Conservation (phyloP, 78 protist genomes). For the Dictyostelium purpureum region DNA sequence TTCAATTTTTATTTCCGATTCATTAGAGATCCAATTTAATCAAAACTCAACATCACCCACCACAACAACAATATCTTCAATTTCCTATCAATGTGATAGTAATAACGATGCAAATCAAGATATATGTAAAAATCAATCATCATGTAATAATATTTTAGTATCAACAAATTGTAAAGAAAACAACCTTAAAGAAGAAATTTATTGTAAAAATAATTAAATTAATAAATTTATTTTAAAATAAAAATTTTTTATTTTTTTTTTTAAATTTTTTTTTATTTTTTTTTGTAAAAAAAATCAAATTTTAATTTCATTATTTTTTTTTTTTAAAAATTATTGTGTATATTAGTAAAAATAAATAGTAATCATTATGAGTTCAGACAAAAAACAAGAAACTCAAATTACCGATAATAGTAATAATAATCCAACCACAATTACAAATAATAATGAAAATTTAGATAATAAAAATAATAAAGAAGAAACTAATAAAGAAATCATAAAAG, state of each 20-base stretch:
- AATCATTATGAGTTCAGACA: neutral
- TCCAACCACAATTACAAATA: neutral
- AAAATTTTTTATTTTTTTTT: neutral
- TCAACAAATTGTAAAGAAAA: neutral
- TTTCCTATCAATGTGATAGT: neutral
- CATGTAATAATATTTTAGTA: neutral
- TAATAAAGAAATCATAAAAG: neutral
- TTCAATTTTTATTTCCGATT: neutral
- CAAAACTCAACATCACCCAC: neutral
- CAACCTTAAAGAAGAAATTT: neutral
- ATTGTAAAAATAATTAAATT: neutral
- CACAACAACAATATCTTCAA: neutral
- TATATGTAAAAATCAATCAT: neutral
- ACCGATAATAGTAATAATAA: neutral
- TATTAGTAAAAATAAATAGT: neutral
- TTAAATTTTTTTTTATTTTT: neutral
- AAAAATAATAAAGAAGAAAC: neutral
- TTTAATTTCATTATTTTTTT: no score
- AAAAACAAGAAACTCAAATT: neutral
- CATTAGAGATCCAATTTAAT: neutral
- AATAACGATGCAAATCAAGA: neutral
- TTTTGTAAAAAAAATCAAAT: neutral
- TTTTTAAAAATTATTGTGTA: neutral
- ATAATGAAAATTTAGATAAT: neutral
- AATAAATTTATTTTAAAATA: neutral